Percentiles rank a stretch among this genome's conserved stretches.
These are phyloP conservation scores for Halophytophthora polymorphica DNA, from an alignment of 352 stramenopile species.

Conservation along the genomic window DNA sequence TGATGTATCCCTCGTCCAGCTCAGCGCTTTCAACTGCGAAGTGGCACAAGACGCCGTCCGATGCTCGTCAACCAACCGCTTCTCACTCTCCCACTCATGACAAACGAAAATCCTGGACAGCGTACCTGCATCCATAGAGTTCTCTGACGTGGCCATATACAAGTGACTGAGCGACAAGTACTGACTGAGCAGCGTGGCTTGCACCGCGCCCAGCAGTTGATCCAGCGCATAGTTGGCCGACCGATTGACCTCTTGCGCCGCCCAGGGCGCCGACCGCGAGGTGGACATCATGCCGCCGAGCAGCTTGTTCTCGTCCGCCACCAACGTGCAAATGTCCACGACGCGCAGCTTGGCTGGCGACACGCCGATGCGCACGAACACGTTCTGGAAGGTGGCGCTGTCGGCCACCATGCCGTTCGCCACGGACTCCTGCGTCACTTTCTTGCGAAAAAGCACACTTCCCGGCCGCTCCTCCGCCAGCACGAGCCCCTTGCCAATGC, in stretches of 20 bases:
- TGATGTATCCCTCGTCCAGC: conserved; percentile 71
- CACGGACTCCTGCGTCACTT: conserved; percentile 54
- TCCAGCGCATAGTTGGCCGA: conserved; percentile 55
- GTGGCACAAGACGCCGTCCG: background rate
- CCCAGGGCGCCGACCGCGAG: conserved; percentile 32
- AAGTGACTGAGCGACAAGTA: conserved; percentile 65
- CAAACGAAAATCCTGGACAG: background rate
- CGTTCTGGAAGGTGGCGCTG: conserved; percentile 64
- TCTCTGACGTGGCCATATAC: conserved; percentile 76
- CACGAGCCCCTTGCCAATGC: conserved; percentile 72
- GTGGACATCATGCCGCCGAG: conserved; percentile 50
- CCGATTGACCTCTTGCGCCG: conserved; percentile 33
- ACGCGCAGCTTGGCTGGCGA: conserved; percentile 75
- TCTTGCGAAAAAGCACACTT: conserved; percentile 75
- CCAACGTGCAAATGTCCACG: conserved; percentile 61
- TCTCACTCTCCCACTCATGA: background rate
- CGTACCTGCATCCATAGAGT: conserved; percentile 54
- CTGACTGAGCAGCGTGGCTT: conserved; percentile 66
- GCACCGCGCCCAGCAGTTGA: conserved; percentile 62
- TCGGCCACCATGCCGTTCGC: conserved; percentile 61
- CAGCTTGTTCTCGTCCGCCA: conserved; percentile 65
- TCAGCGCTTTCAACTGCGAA: conserved; percentile 36
- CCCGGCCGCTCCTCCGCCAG: conserved; percentile 46
- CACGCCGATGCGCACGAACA: conserved; percentile 71
- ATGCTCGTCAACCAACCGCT: background rate